Base-by-base conservation (phyloP, 345 rosid genomes). In the Arabidopsis suecica region DNA sequence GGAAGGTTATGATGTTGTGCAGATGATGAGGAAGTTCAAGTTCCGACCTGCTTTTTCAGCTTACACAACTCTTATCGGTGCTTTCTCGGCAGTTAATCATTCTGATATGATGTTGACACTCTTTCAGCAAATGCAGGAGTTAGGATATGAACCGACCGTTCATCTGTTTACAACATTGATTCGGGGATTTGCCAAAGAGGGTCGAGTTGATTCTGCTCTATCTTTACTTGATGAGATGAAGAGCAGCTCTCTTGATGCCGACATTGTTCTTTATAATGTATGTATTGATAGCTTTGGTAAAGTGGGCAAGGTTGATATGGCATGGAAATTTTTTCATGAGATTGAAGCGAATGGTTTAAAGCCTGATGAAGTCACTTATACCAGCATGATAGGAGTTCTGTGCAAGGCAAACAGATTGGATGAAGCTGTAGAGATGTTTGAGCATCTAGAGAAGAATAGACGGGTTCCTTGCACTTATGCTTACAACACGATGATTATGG, bases 261-360 rank as follows among this genome's bases (percentile, higher is more conserved):
- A 95, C 65, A 80, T 88, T 74, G 97, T 92, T 68, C 94, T 95
- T 72, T 95, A 92, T 69, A 95, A 95, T 71, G 98, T 95, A 16
- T 95, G 98, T 83, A 90, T 95, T 61, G 98, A 95, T 71, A 84
- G 94, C 77, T 95, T 95, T 14, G 99, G 98, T 73, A 89, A 90
- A 89, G 92, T 71, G 38, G 98, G 98, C 5, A 92, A 89, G 36
- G 88, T 89, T 57, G 97, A 95, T 75, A 88, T 92, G 93, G 99
- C 97, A 10, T 92, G 99, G 99, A 92, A 92, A 54, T 92, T 95
- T 84, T 95, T 91, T 79, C 94, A 89, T 72, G 99, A 95, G 86
- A 88, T 90, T 81, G 87, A 87, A 80, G 82, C 82, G 12, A 82
- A 72, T 50, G 93, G 91, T 54, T 53, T 95, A 69, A 61, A 82